Percentiles rank a stretch among this genome's conserved stretches.
Evolutionary conservation across 352 stramenopile genomes (phyloP).

Genomic region (Globisporangium yorkense): DNA sequence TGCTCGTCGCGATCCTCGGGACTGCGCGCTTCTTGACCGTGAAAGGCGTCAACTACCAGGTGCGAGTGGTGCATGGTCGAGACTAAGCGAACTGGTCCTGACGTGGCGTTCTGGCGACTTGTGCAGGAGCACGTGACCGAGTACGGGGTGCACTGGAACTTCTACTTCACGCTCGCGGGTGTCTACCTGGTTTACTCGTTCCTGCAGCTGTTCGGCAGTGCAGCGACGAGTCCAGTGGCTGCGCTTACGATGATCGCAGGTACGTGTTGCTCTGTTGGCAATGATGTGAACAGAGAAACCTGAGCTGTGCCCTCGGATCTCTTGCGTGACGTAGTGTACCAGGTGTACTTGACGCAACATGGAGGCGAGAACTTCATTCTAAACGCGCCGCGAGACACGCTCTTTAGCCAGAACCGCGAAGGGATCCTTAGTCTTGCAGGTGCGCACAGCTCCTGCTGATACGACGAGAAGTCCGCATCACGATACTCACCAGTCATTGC

Average conservation of each 20-base stretch:
- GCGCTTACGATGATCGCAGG: constrained; percentile 38
- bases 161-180: constrained; percentile 96
- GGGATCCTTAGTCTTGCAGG: constrained; percentile 89
- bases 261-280: constrained; percentile 11
- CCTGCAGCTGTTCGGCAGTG: constrained; percentile 44
- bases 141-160: constrained; percentile 99
- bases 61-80: constrained; percentile 12
- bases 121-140: constrained; percentile 93
- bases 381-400: constrained; percentile 51
- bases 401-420: constrained; percentile 94
- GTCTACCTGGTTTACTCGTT: constrained; percentile 71
- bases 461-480: neutral
- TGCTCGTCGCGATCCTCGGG: constrained; percentile 62
- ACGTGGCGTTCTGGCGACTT: neutral
- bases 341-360: constrained; percentile 79
- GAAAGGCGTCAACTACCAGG: constrained; percentile 85
- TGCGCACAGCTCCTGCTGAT: constrained; percentile 11
- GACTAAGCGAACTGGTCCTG: too few species aligned
- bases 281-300: neutral
- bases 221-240: constrained; percentile 31
- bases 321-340: constrained; percentile 41
- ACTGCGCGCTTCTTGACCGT: constrained; percentile 68
- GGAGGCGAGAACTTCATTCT: constrained; percentile 76
- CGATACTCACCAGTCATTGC: neutral
- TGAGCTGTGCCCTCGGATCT: neutral